Evolutionary conservation across 441 rosid species (phyloP), one percentile per base, ranked within the genome.

Genomic region (Gossypium schwendimanii): DNA sequence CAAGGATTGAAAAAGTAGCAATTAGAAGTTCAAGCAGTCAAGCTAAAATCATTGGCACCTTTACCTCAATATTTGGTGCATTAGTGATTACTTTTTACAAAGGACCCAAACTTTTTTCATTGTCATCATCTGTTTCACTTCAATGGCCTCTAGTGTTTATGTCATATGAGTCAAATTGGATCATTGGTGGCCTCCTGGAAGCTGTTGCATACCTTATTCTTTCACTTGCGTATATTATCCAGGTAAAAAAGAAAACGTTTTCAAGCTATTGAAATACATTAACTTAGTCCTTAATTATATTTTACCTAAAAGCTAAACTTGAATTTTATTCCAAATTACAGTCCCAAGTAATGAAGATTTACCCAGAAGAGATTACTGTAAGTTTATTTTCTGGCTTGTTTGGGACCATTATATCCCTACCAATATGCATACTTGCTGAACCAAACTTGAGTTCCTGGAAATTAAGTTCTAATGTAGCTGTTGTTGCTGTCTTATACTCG

Each of bases 31-130:
- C 84, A 60, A 86, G 82, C 45, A 79, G 76, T 26, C 84, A 77
- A 33, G 87, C 88, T 66, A 88, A 89, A 77, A 75, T 87, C 44
- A 14, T 88, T 14, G 92, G 95, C 65, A 87, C 92, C 7, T 39
- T 85, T 49, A 79, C 84, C 21, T 86, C 89, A 33, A 83, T 90
- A 64, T 63, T 81, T 7, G 92, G 91, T 20, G 89, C 92, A 47
- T 82, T 84, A 6, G 77, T 84, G 4, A 81, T 88, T 17, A 84
- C 86, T 41, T 77, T 87, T 0, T 88, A 84, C 75, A 77, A 82
- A 52, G 91, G 95, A 39, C 91, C 87, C 2, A 3, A 14, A 12
- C 2, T 63, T 39, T 39, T 39, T 1, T 20, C 20, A 8, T 9
- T 7, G n/a, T 54, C 58, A 39, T 68, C 60, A 36, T 59, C 76